Base-by-base conservation (phyloP, 495 filamentous ascomycete species). In the Lindgomyces ingoldianus region DNA sequence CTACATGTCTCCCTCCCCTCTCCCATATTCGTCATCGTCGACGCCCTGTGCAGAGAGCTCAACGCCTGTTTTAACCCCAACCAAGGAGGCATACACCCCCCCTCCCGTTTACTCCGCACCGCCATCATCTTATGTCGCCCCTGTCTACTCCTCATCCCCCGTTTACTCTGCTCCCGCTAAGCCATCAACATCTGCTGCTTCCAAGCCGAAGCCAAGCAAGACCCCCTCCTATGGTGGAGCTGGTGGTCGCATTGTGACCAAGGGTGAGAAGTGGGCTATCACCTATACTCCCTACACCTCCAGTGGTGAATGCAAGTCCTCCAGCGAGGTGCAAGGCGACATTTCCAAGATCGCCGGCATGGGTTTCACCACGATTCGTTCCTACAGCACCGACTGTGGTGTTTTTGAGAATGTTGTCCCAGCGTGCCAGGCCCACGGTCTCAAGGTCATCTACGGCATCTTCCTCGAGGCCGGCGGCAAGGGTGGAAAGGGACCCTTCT, bases 341-440 rank as follows among this genome's bases (percentile, higher is more conserved):
- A 83, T 97, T 68, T 76, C 80, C 51, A 64, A 74, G 57, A 95
- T 97, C 70, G 82, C 85, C 63, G 33, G 68, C 42, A 86, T 87
- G 74, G 92, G 91, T 64, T 94, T 96, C 85, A 80, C 78, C 66
- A 81, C 86, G 60, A 75, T 98, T 76, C 93, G 93, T 76, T 79
- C 96, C 76, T 96, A 98, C 87, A 89, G 86, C 63, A 90, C 91
- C 69, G 93, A 96, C 84, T 98, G 93, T 83, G 81, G 80, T 74
- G 85, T 84, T 63, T 90, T 97, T 42, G 74, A 84, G 75, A 87
- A 81, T 74, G 85, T 96, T 60, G 90, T 89, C 64, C 74, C 77
- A 14, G 86, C 89, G 58, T 84, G 82, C 73, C 71, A 78, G 51
- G 69, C 76, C 51, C 73, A 86, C 74, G 85, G 86, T 51, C 73